Percentiles rank a stretch among this genome's conserved stretches.
Conservation (phyloP, 1,284 basidiomycete species). For the Coriolopsis trogii region DNA sequence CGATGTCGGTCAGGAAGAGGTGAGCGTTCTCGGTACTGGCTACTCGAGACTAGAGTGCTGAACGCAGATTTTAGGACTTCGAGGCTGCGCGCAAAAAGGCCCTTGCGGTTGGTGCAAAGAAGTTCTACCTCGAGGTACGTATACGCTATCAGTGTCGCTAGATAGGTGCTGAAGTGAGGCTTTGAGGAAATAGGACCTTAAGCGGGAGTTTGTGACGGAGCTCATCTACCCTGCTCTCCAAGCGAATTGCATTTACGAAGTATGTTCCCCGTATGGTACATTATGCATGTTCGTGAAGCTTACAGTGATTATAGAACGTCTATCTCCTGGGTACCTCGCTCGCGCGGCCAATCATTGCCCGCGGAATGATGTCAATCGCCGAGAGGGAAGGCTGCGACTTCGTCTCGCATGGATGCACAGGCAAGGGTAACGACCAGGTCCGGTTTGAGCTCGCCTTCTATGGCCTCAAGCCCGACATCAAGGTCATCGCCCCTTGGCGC, state of each 20-base stretch:
- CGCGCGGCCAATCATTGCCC: slow-evolving; percentile 97
- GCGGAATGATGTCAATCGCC: slow-evolving; percentile 97
- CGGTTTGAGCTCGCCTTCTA: slow-evolving; percentile 99
- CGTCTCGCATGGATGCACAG: slow-evolving; percentile 98
- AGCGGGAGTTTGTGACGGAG: slow-evolving; percentile 94
- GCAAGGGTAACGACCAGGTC: slow-evolving; percentile 99
- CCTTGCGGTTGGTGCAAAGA: slow-evolving; percentile 89
- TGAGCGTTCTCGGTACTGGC: slow-evolving; percentile 30
- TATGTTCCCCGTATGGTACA: slow-evolving; percentile 27
- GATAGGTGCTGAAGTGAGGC: neutral
- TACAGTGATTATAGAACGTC: slow-evolving; percentile 64
- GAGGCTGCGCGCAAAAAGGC: slow-evolving; percentile 93
- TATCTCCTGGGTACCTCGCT: slow-evolving; percentile 98
- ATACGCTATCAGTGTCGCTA: neutral
- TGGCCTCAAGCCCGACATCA: slow-evolving; percentile 97
- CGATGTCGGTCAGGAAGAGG: slow-evolving; percentile 98
- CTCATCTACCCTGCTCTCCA: slow-evolving; percentile 98
- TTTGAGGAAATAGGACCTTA: slow-evolving; percentile 71
- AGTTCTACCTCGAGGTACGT: slow-evolving; percentile 87
- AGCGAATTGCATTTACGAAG: slow-evolving; percentile 99
- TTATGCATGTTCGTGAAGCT: neutral
- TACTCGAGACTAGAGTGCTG: too few relatives aligned
- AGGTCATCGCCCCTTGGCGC: slow-evolving; percentile 98
- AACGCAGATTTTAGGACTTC: too few relatives aligned
- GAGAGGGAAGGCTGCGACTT: slow-evolving; percentile 93